Percentiles rank a stretch among this genome's conserved stretches.
Evolutionary conservation across 2,329 filamentous ascomycete species (phyloP).

Genomic region (Alternaria gaisen): DNA sequence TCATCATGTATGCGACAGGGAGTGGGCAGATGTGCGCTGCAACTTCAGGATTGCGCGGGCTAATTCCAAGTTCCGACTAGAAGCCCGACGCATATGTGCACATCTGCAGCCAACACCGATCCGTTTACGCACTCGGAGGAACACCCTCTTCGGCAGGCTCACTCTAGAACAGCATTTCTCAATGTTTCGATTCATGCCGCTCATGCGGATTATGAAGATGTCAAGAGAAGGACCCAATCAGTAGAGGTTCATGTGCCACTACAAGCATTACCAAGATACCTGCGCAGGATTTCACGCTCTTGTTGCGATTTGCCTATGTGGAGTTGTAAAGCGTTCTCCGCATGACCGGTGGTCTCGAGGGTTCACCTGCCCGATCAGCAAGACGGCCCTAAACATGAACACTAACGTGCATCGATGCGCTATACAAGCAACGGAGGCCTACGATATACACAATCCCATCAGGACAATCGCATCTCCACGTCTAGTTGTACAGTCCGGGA

Average conservation of each 20-base stretch:
- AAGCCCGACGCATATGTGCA: slow-evolving; percentile 5
- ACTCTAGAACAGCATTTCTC: neutral
- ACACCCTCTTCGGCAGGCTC: neutral
- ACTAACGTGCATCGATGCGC: neutral
- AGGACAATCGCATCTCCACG: neutral
- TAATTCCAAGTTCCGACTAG: slow-evolving; percentile 7
- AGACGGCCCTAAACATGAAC: neutral
- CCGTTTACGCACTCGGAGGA: neutral
- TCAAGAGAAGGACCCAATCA: slow-evolving; percentile 12
- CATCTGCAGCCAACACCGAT: neutral
- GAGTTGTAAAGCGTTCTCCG: neutral
- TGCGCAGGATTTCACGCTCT: neutral
- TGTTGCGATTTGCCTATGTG: neutral
- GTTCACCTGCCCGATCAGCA: neutral
- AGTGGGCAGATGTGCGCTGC: slow-evolving; percentile 5
- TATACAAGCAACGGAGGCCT: neutral
- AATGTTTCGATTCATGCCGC: neutral
- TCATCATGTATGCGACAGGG: neutral
- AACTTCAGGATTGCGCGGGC: slow-evolving; percentile 2
- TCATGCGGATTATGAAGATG: neutral
- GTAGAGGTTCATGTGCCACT: neutral
- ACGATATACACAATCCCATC: neutral
- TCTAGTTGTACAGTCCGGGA: neutral
- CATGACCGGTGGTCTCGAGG: neutral
- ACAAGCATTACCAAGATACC: slow-evolving; percentile 4